Conservation (phyloP, 305 asterid species). For the Rubia tinctorum region DNA sequence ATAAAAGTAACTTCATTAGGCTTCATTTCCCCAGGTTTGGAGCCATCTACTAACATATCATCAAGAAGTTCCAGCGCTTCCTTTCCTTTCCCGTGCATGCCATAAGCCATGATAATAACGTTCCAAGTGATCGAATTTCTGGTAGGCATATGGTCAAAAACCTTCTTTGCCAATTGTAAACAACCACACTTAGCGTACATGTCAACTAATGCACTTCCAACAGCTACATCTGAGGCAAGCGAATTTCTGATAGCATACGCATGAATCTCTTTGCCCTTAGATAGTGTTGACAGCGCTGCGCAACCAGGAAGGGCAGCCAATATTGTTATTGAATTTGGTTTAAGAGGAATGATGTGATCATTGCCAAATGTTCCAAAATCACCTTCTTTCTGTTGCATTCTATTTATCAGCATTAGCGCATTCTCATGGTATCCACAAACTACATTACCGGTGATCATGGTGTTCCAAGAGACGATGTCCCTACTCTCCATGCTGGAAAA, state of each 20-base stretch:
- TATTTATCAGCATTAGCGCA: conserved; percentile 49
- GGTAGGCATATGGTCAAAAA: conserved; percentile 54
- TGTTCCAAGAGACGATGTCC: conserved; percentile 80
- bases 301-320: conserved; percentile 80
- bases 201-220: conserved; percentile 82
- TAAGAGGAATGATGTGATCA: conserved; percentile 24
- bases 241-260: conserved; percentile 53
- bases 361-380: conserved; percentile 15
- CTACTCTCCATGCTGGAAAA: conserved; percentile 59
- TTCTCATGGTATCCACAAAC: conserved; percentile 71
- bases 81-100: conserved; percentile 76
- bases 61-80: conserved; percentile 51
- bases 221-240: conserved; percentile 52
- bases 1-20: conserved; percentile 70
- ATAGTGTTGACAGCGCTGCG: conserved; percentile 62
- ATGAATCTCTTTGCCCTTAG: conserved; percentile 79
- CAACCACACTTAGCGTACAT: conserved; percentile 89
- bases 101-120: conserved; percentile 72
- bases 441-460: conserved; percentile 77
- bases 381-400: conserved; percentile 45
- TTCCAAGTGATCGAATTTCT: conserved; percentile 81
- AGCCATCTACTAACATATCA: conserved; percentile 36
- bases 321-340: conserved; percentile 71
- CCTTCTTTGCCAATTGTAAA: conserved; percentile 50
- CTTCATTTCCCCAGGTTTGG: conserved; percentile 38